Base-by-base conservation (phyloP, 805 yeast species). In the Blastobotrys peoriensis region DNA sequence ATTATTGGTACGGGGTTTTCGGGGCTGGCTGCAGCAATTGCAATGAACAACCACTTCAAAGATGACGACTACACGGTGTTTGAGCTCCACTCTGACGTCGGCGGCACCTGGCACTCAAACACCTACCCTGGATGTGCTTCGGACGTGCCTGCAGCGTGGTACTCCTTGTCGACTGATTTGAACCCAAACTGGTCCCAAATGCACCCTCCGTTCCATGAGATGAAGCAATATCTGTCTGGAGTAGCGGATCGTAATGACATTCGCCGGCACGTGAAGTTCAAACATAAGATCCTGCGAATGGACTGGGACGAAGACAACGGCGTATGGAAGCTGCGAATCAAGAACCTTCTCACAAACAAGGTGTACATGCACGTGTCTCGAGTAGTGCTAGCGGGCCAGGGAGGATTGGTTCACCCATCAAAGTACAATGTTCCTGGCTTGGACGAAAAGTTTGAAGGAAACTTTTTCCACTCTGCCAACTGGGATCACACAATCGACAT, bases 31-130 rank as follows among this genome's bases (percentile, higher is more conserved):
- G 13, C 48, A 2, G 44, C 48, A 4, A 35, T 47, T 13, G 39
- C 39, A 3, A 36, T 47, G 21, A 36, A 27, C 18, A 37, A 44
- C 43, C 38, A 38, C 19, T 33, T 47, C 20, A 40, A 47, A 9
- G 44, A 43, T 17, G 21, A 23, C 15, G 53, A 48, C 33, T 49
- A 40, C 16, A 41, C 37, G 16, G 35, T 51, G 16, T 51, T 40
- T 20, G 53, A 49, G 6, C 41, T 44, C 5, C 40, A 52, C 18
- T 30, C 22, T 9, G 43, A 39, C 16, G 36, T 53, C 40, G 57
- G 57, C 2, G 57, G 57, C 8, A 53, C 57, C 19, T 53, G 57
- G 57, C 44, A 37, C 10, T 44, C 48, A 19, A 52, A 53, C 39
- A 40, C 50, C 9, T 53, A 53, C 21, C 57, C 57, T 3, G 54